These are phyloP conservation scores for Cryptococcus sp. DNA, from an alignment of 1,284 basidiomycete species.

Conservation along the genomic window DNA sequence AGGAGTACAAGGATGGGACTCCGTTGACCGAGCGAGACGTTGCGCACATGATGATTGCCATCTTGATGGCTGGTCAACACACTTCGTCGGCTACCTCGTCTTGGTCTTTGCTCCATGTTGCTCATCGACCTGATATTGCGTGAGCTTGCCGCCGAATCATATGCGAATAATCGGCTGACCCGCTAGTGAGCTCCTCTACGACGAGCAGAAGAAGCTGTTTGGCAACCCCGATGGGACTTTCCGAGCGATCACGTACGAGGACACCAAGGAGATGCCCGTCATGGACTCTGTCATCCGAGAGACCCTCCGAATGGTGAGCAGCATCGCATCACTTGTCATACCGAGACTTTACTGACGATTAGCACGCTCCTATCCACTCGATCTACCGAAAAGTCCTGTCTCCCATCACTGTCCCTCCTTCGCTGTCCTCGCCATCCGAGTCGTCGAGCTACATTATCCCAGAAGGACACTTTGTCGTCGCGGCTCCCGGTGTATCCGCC, in stretches of 20 bases:
- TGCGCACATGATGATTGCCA: constrained; percentile 93
- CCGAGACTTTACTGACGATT: not conserved
- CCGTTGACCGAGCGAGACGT: constrained; percentile 81
- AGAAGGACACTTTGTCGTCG: constrained; percentile 84
- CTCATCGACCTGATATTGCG: constrained; percentile 70
- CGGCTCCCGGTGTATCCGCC: constrained; percentile 82
- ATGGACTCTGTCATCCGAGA: constrained; percentile 88
- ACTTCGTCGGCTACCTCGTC: constrained; percentile 87
- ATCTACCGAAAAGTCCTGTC: constrained; percentile 76
- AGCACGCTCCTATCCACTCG: constrained; percentile 81
- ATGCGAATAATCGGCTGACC: not conserved
- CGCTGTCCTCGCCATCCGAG: constrained; percentile 72
- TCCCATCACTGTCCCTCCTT: constrained; percentile 74
- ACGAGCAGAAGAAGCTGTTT: constrained; percentile 84
- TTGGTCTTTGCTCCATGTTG: constrained; percentile 89
- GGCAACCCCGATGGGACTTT: constrained; percentile 73
- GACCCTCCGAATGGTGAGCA: constrained; percentile 64
- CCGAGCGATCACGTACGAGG: constrained; percentile 78
- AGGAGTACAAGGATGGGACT: constrained; percentile 80
- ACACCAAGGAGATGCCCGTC: constrained; percentile 72
- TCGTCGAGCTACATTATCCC: constrained; percentile 72
- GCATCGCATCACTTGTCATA: constrained; percentile 4
- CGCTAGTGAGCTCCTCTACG: constrained; percentile 66
- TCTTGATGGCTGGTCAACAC: constrained; percentile 97
- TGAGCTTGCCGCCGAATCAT: constrained; percentile 46